Evolutionary conservation across 257 asterid species (phyloP).

Genomic region (Forsythia viridissima): DNA sequence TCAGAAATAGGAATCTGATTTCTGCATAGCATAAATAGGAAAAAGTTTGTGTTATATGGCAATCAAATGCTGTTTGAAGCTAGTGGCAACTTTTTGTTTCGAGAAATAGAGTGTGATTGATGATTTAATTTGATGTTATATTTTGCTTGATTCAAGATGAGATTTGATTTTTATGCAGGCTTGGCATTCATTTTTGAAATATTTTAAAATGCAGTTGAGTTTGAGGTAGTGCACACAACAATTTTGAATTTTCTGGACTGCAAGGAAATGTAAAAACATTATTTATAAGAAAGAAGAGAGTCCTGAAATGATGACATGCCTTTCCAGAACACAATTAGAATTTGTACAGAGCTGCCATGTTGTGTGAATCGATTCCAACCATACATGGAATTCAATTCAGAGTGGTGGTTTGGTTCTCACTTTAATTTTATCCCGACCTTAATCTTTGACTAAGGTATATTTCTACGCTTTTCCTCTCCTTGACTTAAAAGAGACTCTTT

Average conservation of each 20-base stretch:
- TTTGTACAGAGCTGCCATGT: neutral
- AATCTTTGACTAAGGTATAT: neutral
- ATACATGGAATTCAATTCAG: neutral
- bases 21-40: neutral
- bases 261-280: neutral
- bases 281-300: neutral
- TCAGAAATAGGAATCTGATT: neutral
- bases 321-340: neutral
- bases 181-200: neutral
- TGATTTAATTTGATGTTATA: neutral
- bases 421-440: neutral
- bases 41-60: slow-evolving; percentile 6
- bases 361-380: neutral
- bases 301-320: neutral
- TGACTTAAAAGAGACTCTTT: neutral
- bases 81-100: neutral
- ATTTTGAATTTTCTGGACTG: neutral
- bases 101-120: neutral
- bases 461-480: neutral
- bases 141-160: neutral
- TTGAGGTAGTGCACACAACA: neutral
- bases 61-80: slow-evolving; percentile 2
- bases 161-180: neutral
- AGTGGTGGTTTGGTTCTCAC: neutral
- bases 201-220: neutral